Percentiles rank a stretch among this genome's conserved stretches.
These are phyloP conservation scores for Volvox africanus DNA, from an alignment of 139 green algal species.

Conservation along the genomic window DNA sequence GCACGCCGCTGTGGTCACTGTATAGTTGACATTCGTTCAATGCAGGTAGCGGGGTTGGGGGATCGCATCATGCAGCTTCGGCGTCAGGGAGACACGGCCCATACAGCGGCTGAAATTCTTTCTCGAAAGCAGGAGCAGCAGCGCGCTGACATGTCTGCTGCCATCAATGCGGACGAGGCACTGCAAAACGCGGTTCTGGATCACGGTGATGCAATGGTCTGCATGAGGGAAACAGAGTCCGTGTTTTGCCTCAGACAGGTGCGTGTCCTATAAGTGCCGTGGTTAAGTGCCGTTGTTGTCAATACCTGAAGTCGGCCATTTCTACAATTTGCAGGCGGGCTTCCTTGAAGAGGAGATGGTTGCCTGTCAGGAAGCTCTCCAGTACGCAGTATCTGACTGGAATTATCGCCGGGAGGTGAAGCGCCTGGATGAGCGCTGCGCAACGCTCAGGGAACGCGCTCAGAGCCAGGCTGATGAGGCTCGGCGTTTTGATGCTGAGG, in stretches of 20 bases:
- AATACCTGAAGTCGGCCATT: not conserved
- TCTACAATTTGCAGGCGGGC: not conserved
- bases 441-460: not conserved
- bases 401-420: constrained; percentile 11
- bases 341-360: constrained; percentile 16
- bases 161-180: not conserved
- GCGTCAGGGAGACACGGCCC: constrained; percentile 25
- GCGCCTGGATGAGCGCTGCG: not conserved
- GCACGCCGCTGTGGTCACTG: too few species aligned
- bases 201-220: constrained; percentile 28
- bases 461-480: not conserved
- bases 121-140: constrained; percentile 27
- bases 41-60: constrained; percentile 19
- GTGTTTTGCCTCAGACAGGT: constrained; percentile 10
- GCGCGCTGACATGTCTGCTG: not conserved
- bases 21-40: too few species aligned
- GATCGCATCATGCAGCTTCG: not conserved
- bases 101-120: constrained; percentile 7
- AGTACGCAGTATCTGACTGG: constrained; percentile 12
- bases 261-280: not conserved
- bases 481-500: constrained; percentile 9
- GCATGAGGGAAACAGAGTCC: constrained; percentile 14
- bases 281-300: not conserved
- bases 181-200: not conserved
- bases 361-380: constrained; percentile 25